Conservation (phyloP, 2,329 filamentous ascomycete genomes). For the Bertia moriformis region DNA sequence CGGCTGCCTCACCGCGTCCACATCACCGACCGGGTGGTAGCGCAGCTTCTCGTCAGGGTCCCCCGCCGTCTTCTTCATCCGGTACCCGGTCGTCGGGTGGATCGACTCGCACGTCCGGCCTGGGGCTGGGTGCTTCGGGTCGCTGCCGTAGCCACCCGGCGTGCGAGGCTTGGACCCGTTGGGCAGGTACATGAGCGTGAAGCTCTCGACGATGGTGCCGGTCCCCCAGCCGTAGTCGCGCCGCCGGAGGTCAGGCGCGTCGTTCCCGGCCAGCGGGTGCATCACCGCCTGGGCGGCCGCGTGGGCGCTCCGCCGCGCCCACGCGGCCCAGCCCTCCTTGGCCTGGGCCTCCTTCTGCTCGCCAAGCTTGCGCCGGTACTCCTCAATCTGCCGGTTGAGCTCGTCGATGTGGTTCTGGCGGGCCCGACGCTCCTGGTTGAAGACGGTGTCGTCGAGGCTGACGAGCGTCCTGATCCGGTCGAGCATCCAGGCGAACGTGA, state of each 20-base stretch:
- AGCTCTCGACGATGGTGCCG: background rate
- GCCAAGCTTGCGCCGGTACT: background rate
- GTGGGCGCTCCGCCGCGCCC: background rate
- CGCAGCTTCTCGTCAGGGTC: background rate
- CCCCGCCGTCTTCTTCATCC: background rate
- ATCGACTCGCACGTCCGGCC: constrained; percentile 1
- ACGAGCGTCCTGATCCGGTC: background rate
- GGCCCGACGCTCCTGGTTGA: background rate
- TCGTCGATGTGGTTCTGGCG: background rate
- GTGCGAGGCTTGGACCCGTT: background rate
- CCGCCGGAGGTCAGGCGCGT: background rate
- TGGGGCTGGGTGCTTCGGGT: background rate
- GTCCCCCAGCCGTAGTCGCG: constrained; percentile 1
- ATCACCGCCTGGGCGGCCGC: background rate
- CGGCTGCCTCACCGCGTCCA: no score
- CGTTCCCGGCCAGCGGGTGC: background rate
- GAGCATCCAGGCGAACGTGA: constrained; percentile 2
- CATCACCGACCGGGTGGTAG: background rate
- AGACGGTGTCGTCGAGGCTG: background rate
- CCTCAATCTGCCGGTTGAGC: background rate
- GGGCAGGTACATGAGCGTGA: background rate
- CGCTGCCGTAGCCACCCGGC: background rate
- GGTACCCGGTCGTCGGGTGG: background rate
- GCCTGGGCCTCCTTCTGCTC: no score
- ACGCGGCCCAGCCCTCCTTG: background rate